These are phyloP conservation scores for Sclerotinia glacialis DNA, from an alignment of 2,329 filamentous ascomycete species.

Conservation along the genomic window DNA sequence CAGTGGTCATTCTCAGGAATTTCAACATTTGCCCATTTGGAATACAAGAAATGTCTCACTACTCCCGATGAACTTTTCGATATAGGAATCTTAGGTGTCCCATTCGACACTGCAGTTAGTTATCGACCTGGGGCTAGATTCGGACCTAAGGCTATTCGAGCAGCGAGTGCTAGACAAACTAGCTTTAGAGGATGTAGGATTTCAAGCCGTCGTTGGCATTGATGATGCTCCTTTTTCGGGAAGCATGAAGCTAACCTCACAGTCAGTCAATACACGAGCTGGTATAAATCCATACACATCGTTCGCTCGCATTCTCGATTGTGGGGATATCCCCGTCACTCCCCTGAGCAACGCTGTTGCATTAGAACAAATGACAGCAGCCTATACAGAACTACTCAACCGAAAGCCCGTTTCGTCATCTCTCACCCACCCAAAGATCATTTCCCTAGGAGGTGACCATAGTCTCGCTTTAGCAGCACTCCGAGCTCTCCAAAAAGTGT, in stretches of 20 bases:
- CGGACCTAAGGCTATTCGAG: constrained; percentile 81
- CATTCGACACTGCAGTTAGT: constrained; percentile 71
- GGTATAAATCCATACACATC: constrained; percentile 78
- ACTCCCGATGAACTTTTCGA: constrained; percentile 59
- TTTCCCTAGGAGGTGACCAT: constrained; percentile 73
- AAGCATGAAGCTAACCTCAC: not conserved
- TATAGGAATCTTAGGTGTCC: constrained; percentile 69
- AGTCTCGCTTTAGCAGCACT: constrained; percentile 68
- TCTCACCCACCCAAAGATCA: constrained; percentile 42
- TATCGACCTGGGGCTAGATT: constrained; percentile 75
- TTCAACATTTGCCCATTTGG: constrained; percentile 69
- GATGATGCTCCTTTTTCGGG: not conserved
- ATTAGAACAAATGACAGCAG: constrained; percentile 69
- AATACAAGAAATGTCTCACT: constrained; percentile 67
- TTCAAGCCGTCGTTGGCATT: too few relatives aligned
- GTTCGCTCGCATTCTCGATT: constrained; percentile 80
- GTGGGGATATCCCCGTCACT: constrained; percentile 83
- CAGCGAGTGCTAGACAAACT: constrained; percentile 77
- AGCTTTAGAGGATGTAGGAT: constrained; percentile 63
- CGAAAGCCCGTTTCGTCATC: constrained; percentile 33
- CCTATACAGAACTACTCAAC: constrained; percentile 36
- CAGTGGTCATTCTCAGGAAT: constrained; percentile 70
- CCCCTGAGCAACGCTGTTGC: constrained; percentile 85
- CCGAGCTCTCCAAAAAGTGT: constrained; percentile 59
- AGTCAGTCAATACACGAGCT: constrained; percentile 68